A percentile compares a stretch with the other conserved stretches of the same genome.
Conservation (phyloP, 2,329 filamentous ascomycete species). For the Seiridium unicorne region DNA sequence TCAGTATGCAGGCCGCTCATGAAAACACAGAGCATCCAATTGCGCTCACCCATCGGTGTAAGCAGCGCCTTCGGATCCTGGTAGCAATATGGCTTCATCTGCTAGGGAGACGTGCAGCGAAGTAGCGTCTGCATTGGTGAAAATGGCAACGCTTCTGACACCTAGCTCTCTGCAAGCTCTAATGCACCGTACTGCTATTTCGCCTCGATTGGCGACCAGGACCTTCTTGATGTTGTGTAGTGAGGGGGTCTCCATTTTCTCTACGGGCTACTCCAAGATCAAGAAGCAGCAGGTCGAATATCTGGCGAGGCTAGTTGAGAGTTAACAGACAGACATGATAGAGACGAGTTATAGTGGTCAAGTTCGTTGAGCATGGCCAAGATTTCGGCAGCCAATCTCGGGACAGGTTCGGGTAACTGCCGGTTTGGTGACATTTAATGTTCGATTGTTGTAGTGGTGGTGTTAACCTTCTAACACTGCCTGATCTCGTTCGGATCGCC, state of each 20-base stretch:
- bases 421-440: too few species aligned
- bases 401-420: too few species aligned
- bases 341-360: too few species aligned
- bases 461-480: too few species aligned
- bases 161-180: not conserved
- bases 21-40: too few species aligned
- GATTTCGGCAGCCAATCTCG: too few species aligned
- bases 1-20: not conserved
- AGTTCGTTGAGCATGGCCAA: too few species aligned
- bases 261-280: too few species aligned
- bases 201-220: slow-evolving; percentile 16
- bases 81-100: slow-evolving; percentile 11
- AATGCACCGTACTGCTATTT: slow-evolving; percentile 15
- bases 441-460: too few species aligned
- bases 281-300: not conserved
- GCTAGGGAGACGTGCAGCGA: slow-evolving; percentile 12
- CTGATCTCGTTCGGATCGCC: too few species aligned
- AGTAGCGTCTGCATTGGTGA: slow-evolving; percentile 7
- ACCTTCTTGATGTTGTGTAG: not conserved
- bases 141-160: slow-evolving; percentile 10
- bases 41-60: slow-evolving; percentile 5
- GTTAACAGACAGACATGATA: not conserved
- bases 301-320: not conserved
- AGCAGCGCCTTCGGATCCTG: slow-evolving; percentile 3
- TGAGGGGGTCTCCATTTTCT: not conserved